These are phyloP conservation scores for Nicotiana sylvestris DNA, from an alignment of 257 asterid species.

Conservation along the genomic window DNA sequence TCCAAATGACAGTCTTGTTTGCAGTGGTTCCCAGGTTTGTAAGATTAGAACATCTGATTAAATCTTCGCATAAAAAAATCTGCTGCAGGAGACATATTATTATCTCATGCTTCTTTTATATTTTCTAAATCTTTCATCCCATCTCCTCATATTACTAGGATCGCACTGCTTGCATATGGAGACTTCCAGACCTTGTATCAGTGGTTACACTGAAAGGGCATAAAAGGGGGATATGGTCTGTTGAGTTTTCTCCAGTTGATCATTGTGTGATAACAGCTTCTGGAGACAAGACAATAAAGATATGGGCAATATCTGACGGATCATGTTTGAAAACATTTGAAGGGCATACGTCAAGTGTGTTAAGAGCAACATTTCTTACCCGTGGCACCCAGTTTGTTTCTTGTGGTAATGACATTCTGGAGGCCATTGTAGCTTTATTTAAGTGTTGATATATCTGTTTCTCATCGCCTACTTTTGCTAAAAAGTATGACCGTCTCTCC, in stretches of 20 bases:
- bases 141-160: constrained; percentile 53
- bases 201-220: constrained; percentile 81
- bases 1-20: constrained; percentile 90
- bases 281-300: constrained; percentile 85
- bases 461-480: constrained; percentile 8
- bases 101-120: constrained; percentile 1
- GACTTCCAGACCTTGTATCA: constrained; percentile 86
- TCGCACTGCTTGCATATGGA: constrained; percentile 92
- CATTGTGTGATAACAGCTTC: constrained; percentile 95
- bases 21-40: constrained; percentile 97
- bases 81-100: background rate
- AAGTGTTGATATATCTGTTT: background rate
- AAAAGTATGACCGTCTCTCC: constrained; percentile 15
- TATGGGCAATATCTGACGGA: constrained; percentile 95
- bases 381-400: constrained; percentile 92
- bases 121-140: constrained; percentile 8
- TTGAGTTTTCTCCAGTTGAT: constrained; percentile 99
- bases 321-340: constrained; percentile 91
- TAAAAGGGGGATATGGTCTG: constrained; percentile 96
- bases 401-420: constrained; percentile 52
- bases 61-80: background rate
- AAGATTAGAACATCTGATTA: background rate
- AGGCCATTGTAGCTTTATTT: background rate
- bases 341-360: constrained; percentile 89
- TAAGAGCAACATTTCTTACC: constrained; percentile 80